These are phyloP conservation scores for Eucalyptus marginata DNA, from an alignment of 345 rosid species.

Conservation along the genomic window DNA sequence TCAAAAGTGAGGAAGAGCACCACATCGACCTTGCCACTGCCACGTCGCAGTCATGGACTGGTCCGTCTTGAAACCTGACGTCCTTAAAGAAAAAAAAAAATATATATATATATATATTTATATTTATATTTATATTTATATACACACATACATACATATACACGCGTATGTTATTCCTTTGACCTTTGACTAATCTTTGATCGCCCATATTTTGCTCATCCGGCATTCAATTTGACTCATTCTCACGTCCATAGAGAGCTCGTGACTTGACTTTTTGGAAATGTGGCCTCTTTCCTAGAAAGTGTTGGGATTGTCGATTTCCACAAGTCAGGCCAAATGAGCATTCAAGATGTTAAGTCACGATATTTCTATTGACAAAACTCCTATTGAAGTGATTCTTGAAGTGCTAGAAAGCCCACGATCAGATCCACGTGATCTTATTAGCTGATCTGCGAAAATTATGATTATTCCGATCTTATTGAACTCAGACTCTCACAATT, in stretches of 20 bases:
- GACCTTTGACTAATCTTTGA: not conserved
- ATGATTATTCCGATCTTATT: not conserved
- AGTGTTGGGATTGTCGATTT: not conserved
- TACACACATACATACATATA: too few species aligned
- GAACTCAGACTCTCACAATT: accelerated
- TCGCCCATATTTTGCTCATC: not conserved
- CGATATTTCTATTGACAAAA: not conserved
- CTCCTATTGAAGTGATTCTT: not conserved
- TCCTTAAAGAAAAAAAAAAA: not conserved
- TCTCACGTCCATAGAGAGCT: not conserved
- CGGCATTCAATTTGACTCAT: not conserved
- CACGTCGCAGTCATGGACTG: not conserved
- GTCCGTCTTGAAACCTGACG: not conserved
- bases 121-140: too few species aligned
- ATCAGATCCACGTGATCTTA: not conserved
- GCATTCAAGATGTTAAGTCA: not conserved
- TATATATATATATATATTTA: too few species aligned
- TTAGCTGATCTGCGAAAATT: accelerated
- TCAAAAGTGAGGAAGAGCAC: too few species aligned
- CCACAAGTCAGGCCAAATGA: accelerated
- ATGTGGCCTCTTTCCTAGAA: not conserved
- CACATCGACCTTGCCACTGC: not conserved
- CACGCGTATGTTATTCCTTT: not conserved
- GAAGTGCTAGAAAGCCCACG: not conserved
- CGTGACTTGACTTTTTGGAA: not conserved